Base-by-base conservation (phyloP, 2,329 filamentous ascomycete species). In the Fusarium caatingaense region DNA sequence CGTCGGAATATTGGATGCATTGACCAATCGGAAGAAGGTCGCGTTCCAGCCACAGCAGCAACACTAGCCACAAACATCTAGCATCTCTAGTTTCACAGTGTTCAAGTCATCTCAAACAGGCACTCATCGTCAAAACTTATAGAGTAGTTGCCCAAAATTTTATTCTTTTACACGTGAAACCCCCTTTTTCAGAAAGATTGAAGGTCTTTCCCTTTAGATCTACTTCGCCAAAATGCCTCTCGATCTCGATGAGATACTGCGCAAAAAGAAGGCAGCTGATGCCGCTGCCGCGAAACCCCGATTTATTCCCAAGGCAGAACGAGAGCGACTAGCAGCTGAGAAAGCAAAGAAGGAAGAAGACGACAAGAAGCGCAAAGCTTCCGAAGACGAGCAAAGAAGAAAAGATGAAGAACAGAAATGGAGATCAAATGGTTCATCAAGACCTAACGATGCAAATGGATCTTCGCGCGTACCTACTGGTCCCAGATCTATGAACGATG, bases 281-380 rank as follows among this genome's bases (percentile, higher is more conserved):
- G 92, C 92, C 37, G 93, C 92, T 18, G 91, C 93, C 12, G 88
- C 93, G 58, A 97, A 96, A 85, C 94, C 94, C 8, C 94, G 93
- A 79, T 97, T 97, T 78, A 83, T 97, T 23, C 92, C 92, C 7
- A 96, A 92, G 83, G 91, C 92, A 32, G 88, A 97, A 78, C 88
- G 94, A 58, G 93, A 97, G 78, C 88, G 89, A 64, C 80, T 97
- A 27, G 93, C 93, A 30, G 84, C 93, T 18, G 92, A 97, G 76
- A 93, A 93, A 82, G 86, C 89, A 32, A 85, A 88, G 77, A 93
- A 94, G 81, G 87, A 91, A 47, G 85, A 88, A 65, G 88, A 90
- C 48, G 85, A 86, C 27, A 86, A 87, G 75, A 85, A 78, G 60
- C 80, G 81, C 60, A 83, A 83, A 49, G 71, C 73, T 8, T 83